Evolutionary conservation across 2,329 filamentous ascomycete species (phyloP).

Genomic region (Pseudogymnoascus sp.): DNA sequence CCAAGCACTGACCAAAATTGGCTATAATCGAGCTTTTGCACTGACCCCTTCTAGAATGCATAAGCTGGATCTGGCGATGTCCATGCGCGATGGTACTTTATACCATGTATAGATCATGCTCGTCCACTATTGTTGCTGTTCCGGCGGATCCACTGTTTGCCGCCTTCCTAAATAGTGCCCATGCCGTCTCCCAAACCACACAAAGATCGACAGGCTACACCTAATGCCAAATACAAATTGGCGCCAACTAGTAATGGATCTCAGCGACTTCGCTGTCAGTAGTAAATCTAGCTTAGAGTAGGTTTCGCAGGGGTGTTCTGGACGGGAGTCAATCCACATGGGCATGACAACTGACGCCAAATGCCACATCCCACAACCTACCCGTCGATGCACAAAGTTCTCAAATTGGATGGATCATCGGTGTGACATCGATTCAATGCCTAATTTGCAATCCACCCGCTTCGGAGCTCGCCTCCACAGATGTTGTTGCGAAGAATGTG

Average conservation of each 20-base stretch:
- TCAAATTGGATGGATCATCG: background rate
- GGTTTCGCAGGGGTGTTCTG: background rate
- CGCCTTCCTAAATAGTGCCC: background rate
- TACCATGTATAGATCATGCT: background rate
- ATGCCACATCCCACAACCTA: background rate
- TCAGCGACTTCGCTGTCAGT: background rate
- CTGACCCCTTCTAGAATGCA: background rate
- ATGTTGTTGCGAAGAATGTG: background rate
- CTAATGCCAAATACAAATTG: background rate
- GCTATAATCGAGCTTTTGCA: no score
- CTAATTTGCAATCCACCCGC: background rate
- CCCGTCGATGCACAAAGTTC: background rate
- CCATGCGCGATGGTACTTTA: background rate
- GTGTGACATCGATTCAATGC: background rate
- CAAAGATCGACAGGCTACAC: background rate
- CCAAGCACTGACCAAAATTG: no score
- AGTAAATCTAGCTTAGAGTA: background rate
- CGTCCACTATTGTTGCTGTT: background rate
- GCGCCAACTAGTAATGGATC: background rate
- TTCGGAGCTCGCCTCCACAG: background rate
- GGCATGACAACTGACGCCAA: background rate
- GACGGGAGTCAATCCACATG: background rate
- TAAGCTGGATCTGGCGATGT: background rate
- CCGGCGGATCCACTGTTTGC: background rate
- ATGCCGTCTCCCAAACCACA: background rate